Percentiles rank a stretch among this genome's conserved stretches.
These are phyloP conservation scores for Laetiporus sulphureus DNA, from an alignment of 1,284 basidiomycete species.

Conservation along the genomic window DNA sequence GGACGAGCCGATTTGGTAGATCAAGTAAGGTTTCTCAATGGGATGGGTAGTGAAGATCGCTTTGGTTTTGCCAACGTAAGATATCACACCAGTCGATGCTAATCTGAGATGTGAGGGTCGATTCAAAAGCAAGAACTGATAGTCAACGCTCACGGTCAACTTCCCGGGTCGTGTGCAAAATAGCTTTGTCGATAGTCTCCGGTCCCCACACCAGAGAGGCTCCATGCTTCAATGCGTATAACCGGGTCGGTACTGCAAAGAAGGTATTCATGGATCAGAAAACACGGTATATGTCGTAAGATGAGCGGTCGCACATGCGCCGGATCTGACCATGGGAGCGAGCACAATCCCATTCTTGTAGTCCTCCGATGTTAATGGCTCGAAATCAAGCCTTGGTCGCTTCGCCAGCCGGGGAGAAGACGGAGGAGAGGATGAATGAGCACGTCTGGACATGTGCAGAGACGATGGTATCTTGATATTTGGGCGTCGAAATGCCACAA, in stretches of 20 bases:
- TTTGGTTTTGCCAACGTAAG: constrained; percentile 76
- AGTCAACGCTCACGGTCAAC: constrained; percentile 71
- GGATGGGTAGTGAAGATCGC: constrained; percentile 93
- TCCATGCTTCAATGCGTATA: constrained; percentile 89
- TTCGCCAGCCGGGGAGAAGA: constrained; percentile 41
- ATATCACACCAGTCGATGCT: constrained; percentile 87
- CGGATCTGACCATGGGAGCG: constrained; percentile 94
- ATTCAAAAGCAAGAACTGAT: background rate
- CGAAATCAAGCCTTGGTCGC: constrained; percentile 39
- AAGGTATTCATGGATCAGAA: constrained; percentile 5
- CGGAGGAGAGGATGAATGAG: constrained; percentile 41
- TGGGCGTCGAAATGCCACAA: too few relatives aligned
- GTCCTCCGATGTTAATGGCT: constrained; percentile 53
- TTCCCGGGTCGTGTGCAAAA: constrained; percentile 76
- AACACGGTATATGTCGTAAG: constrained; percentile 3
- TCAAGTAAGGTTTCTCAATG: constrained; percentile 85
- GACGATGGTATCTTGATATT: too few relatives aligned
- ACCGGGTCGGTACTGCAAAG: constrained; percentile 68
- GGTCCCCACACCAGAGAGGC: constrained; percentile 96
- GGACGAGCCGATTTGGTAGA: constrained; percentile 91
- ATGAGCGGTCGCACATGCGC: constrained; percentile 57
- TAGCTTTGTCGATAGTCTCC: constrained; percentile 95
- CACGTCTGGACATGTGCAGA: constrained; percentile 56
- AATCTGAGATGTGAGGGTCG: background rate
- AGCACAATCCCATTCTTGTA: constrained; percentile 82